Percentiles rank a stretch among this genome's conserved stretches.
phyloP scores from a whole-genome alignment of 345 rosid species.

The Rhodamnia argentea region DNA sequence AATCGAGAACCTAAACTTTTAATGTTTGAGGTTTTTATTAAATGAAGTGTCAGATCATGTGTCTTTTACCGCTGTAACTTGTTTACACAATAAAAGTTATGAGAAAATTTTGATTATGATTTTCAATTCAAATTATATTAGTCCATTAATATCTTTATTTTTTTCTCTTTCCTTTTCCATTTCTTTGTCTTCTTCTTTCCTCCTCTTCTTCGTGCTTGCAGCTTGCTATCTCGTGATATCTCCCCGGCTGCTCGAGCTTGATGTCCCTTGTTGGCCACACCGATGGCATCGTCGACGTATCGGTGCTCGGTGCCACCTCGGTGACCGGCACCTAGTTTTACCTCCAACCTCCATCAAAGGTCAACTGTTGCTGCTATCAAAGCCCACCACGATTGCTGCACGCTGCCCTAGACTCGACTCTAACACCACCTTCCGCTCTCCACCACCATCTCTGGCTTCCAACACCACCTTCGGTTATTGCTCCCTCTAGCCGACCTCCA shows the following conservation, averaged over 20 bases:
- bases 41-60: background rate
- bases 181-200: background rate
- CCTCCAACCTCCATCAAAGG: background rate
- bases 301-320: background rate
- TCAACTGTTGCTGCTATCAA: background rate
- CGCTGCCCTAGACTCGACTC: background rate
- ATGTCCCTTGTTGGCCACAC: background rate
- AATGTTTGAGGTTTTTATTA: background rate
- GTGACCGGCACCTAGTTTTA: background rate
- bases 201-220: background rate
- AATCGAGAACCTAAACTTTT: background rate
- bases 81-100: background rate
- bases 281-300: background rate
- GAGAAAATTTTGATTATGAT: background rate
- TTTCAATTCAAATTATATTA: background rate
- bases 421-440: background rate
- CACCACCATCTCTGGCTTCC: background rate
- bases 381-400: background rate
- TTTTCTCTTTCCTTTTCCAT: background rate
- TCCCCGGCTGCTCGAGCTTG: background rate
- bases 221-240: background rate
- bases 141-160: background rate
- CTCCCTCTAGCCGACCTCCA: background rate
- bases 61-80: background rate
- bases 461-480: background rate